These are phyloP conservation scores for Capsicum rhomboideum DNA, from an alignment of 257 asterid species.

Conservation along the genomic window DNA sequence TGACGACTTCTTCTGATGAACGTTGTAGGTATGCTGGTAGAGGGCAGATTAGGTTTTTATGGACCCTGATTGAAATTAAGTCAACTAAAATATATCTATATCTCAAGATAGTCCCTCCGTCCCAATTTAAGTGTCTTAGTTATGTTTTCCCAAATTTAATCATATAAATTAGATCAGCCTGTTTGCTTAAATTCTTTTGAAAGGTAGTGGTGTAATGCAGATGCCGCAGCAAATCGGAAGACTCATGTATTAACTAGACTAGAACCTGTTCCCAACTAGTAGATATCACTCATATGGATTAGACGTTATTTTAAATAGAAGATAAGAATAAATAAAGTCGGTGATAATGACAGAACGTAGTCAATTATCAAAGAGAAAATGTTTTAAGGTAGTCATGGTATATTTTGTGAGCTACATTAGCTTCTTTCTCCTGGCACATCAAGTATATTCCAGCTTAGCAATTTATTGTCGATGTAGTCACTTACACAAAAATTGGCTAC, in stretches of 20 bases:
- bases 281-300: background rate
- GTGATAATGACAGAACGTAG: background rate
- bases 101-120: background rate
- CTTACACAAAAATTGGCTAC: background rate
- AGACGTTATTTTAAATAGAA: background rate
- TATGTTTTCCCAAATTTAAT: background rate
- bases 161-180: background rate
- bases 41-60: background rate
- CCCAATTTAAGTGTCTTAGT: too few species aligned
- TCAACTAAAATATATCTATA: background rate
- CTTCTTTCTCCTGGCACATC: background rate
- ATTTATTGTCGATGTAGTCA: background rate
- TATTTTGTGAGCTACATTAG: background rate
- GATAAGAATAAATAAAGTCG: background rate
- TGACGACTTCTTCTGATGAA: conserved; percentile 76
- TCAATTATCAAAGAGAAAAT: background rate
- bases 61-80: background rate
- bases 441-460: background rate
- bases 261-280: background rate
- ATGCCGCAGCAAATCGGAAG: background rate
- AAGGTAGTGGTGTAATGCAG: background rate
- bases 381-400: background rate
- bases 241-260: background rate
- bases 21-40: conserved; percentile 65
- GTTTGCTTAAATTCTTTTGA: background rate